Evolutionary conservation across 2,329 filamentous ascomycete species (phyloP).

Genomic region (Triangularia verruculosa): DNA sequence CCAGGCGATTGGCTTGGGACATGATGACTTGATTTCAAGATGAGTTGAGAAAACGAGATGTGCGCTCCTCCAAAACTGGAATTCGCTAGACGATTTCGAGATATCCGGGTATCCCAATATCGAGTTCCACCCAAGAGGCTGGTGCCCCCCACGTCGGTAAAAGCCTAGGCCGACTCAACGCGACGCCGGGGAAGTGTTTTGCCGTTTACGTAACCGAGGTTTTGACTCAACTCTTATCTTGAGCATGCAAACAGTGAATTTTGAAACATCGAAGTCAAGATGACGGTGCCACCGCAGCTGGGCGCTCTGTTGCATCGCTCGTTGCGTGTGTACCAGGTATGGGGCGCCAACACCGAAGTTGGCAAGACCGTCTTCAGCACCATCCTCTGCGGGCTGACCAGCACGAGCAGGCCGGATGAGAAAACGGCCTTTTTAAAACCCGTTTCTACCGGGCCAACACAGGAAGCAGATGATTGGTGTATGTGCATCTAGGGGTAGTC

Average conservation of each 20-base stretch:
- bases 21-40: not conserved
- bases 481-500: conserved; percentile 1
- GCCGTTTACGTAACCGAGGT: not conserved
- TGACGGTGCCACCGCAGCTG: conserved; percentile 45
- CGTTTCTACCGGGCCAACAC: conserved; percentile 69
- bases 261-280: not conserved
- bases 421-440: conserved; percentile 71
- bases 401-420: conserved; percentile 43
- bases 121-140: not conserved
- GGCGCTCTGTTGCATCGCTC: conserved; percentile 65
- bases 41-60: not conserved
- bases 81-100: not conserved
- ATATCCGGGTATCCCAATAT: not conserved
- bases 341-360: conserved; percentile 79
- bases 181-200: not conserved
- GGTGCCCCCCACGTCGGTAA: not conserved
- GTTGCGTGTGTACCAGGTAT: conserved; percentile 70
- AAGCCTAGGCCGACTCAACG: not conserved
- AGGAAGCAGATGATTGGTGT: conserved; percentile 71
- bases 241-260: not conserved
- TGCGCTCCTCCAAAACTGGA: not conserved
- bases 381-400: conserved; percentile 63
- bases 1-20: conserved; percentile 24
- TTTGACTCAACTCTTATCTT: not conserved
- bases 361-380: conserved; percentile 82